These are phyloP conservation scores for Talaromyces liani DNA, from an alignment of 495 filamentous ascomycete species.

Conservation along the genomic window DNA sequence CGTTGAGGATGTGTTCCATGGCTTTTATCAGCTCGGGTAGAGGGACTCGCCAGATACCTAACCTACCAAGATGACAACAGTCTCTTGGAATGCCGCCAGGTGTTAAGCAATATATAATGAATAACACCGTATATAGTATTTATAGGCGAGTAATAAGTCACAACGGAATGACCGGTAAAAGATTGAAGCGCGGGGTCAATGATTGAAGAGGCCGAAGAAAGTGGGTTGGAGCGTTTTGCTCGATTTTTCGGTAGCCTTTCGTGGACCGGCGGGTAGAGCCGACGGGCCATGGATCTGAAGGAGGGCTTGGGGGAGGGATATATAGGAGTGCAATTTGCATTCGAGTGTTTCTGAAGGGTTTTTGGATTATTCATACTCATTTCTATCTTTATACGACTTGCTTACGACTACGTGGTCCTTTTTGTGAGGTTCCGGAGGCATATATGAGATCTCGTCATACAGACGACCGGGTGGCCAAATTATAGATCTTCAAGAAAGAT, in stretches of 20 bases:
- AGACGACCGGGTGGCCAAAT: background rate
- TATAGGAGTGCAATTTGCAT: background rate
- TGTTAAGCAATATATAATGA: background rate
- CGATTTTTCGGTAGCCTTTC: background rate
- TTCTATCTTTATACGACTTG: background rate
- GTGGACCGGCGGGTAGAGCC: background rate
- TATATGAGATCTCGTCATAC: background rate
- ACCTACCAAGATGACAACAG: background rate
- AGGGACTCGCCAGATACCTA: background rate
- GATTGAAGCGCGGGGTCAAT: background rate
- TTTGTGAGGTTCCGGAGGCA: background rate
- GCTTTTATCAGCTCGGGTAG: background rate
- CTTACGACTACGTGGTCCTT: background rate
- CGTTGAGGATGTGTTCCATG: background rate
- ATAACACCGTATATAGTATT: background rate
- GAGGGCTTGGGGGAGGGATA: background rate
- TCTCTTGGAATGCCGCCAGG: background rate
- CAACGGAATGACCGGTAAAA: background rate
- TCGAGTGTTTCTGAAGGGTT: background rate
- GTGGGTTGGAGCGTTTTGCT: background rate
- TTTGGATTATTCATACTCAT: background rate
- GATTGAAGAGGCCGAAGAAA: background rate
- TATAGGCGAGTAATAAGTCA: background rate
- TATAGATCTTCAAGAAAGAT: background rate
- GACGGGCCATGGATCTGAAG: background rate